phyloP scores from a whole-genome alignment of 2,329 filamentous ascomycete genomes.

The Ascochyta clinopodiicola region DNA sequence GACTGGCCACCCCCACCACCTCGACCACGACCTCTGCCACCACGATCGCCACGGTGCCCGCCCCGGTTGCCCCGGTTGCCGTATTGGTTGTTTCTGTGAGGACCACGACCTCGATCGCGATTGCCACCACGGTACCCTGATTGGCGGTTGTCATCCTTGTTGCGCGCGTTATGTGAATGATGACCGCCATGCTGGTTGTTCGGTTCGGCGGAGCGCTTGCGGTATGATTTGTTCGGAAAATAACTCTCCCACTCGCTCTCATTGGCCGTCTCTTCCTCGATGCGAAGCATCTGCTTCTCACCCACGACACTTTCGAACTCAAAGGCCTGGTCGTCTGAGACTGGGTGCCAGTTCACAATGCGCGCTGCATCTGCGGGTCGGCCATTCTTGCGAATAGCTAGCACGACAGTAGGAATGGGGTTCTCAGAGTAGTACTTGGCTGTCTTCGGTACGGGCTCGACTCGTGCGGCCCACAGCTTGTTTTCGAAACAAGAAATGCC shows the following conservation, averaged over 20 bases:
- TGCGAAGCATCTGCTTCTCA: slow-evolving; percentile 82
- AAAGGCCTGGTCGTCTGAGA: slow-evolving; percentile 73
- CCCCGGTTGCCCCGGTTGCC: slow-evolving; percentile 49
- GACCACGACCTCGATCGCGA: slow-evolving; percentile 40
- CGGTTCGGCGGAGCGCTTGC: slow-evolving; percentile 42
- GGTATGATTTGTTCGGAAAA: slow-evolving; percentile 65
- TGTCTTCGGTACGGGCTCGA: slow-evolving; percentile 73
- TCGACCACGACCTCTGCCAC: slow-evolving; percentile 44
- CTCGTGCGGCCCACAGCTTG: slow-evolving; percentile 83
- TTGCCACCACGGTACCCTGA: slow-evolving; percentile 44
- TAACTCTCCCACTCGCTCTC: slow-evolving; percentile 70
- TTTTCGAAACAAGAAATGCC: slow-evolving; percentile 78
- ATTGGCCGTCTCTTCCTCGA: slow-evolving; percentile 71
- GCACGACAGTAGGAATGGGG: slow-evolving; percentile 76
- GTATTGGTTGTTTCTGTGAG: slow-evolving; percentile 39
- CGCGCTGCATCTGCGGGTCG: slow-evolving; percentile 79
- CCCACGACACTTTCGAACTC: slow-evolving; percentile 83
- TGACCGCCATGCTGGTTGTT: slow-evolving; percentile 53
- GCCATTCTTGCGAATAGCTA: slow-evolving; percentile 78
- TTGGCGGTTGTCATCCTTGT: slow-evolving; percentile 35
- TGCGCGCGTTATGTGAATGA: slow-evolving; percentile 32
- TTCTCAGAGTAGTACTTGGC: slow-evolving; percentile 78
- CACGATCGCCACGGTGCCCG: slow-evolving; percentile 50
- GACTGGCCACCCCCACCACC: slow-evolving; percentile 42
- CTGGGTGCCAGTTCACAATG: slow-evolving; percentile 83